A percentile compares a stretch with the other conserved stretches of the same genome.
These are phyloP conservation scores for Phytophthora foliorum DNA, from an alignment of 352 stramenopile species.

Conservation along the genomic window DNA sequence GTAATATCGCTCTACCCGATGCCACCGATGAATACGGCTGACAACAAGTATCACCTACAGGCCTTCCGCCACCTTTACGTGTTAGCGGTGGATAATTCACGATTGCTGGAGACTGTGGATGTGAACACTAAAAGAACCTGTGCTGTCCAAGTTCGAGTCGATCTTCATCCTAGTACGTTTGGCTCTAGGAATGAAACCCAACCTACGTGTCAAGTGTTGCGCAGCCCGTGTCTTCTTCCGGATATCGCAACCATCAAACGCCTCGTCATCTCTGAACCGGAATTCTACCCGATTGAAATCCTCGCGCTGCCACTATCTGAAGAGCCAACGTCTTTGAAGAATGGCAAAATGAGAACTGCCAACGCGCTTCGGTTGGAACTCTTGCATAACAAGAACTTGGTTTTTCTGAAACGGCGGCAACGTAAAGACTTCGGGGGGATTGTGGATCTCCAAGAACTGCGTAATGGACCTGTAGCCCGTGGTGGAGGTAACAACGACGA, in stretches of 20 bases:
- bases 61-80: conserved; percentile 94
- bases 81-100: conserved; percentile 78
- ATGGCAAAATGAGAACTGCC: conserved; percentile 39
- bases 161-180: conserved; percentile 38
- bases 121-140: conserved; percentile 60
- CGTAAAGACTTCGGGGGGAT: conserved; percentile 25
- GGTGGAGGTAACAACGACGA: conserved; percentile 19
- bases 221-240: conserved; percentile 77
- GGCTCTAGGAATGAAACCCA: conserved; percentile 9
- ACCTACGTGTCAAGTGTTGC: conserved; percentile 40
- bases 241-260: conserved; percentile 66
- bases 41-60: conserved; percentile 95
- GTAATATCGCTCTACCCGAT: conserved; percentile 96
- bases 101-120: conserved; percentile 83
- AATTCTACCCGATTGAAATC: conserved; percentile 85
- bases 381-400: conserved; percentile 60
- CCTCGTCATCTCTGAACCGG: conserved; percentile 53
- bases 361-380: conserved; percentile 71
- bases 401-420: conserved; percentile 70
- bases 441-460: conserved; percentile 21
- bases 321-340: conserved; percentile 4
- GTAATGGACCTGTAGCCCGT: not conserved
- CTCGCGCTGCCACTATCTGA: conserved; percentile 26
- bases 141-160: conserved; percentile 57
- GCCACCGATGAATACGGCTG: conserved; percentile 91